Conservation (phyloP, 2,329 filamentous ascomycete genomes). For the Colletotrichum chlorophyti region DNA sequence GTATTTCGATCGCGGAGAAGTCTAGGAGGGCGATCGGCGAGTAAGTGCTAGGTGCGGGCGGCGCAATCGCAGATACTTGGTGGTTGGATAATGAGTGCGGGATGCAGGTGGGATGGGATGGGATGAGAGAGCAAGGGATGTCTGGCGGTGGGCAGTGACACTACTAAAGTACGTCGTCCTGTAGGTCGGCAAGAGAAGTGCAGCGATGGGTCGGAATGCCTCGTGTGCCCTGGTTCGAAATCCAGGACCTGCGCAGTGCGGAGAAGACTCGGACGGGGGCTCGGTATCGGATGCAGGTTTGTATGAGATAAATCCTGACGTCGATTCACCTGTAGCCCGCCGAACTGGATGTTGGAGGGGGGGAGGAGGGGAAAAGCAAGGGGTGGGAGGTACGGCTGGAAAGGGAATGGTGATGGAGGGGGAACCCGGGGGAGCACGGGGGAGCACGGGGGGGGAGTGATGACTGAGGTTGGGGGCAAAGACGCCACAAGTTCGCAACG, state of each 20-base stretch:
- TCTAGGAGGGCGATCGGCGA: background rate
- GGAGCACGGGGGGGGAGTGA: background rate
- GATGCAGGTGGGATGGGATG: background rate
- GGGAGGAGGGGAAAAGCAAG: background rate
- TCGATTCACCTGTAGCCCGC: conserved; percentile 20
- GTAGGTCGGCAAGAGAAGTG: background rate
- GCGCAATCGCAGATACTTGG: background rate
- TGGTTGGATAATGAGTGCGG: background rate
- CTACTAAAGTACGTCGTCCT: too few relatives aligned
- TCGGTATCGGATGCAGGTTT: conserved; percentile 15
- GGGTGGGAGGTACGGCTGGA: background rate
- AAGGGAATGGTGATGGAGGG: conserved; percentile 3
- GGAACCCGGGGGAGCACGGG: background rate
- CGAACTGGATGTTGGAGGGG: conserved; percentile 20
- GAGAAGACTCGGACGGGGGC: too few relatives aligned
- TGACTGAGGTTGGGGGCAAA: background rate
- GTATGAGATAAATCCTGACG: conserved; percentile 17
- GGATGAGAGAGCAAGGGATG: too few relatives aligned
- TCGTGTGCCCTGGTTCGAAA: conserved; percentile 6
- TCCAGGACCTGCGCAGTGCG: too few relatives aligned
- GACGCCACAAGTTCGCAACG: background rate
- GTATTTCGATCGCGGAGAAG: conserved; percentile 17
- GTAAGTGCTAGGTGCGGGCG: background rate
- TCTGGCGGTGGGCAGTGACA: too few relatives aligned
- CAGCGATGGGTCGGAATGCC: conserved; percentile 4